Evolutionary conservation across 2,329 filamentous ascomycete genomes (phyloP), one percentile per base, ranked within the genome.

Genomic region (Endocalyx cinctus): DNA sequence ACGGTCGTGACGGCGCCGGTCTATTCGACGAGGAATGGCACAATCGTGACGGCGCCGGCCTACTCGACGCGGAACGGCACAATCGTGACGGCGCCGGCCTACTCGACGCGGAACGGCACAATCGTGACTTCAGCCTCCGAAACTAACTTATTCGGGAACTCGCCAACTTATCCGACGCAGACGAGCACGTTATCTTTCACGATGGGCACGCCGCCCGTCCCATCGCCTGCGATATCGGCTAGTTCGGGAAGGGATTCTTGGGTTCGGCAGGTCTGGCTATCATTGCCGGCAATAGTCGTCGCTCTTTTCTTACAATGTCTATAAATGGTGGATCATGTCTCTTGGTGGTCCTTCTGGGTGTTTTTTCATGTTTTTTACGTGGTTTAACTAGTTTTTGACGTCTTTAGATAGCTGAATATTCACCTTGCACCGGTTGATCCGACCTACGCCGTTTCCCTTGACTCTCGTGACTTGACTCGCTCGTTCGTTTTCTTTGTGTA

Each of bases 241-340:
- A n/a, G 31, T 34, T 8, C n/a, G 16, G 31, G 31, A 18, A 33
- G 25, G 17, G 25, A 34, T 14, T 25, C 17, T 6, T 27, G 22
- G 25, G 25, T 33, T 10, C 25, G 28, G 31, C 31, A 33, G 25
- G 31, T 33, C 12, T 33, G 31, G 31, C 13, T 10, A 11, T 27
- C 14, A 6, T 13, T 16, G 22, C 25, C 31, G 10, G 6, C 25
- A 17, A 28, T 19, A 17, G 25, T 11, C 17, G 25, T 34, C 25
- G 31, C 31, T 23, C 11, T 33, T 14, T 14, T 25, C 14, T 28
- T 34, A 10, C 23, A 12, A 17, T 34, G 11, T 34, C 25, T 33
- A 11, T 33, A 32, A 23, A 15, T 33, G 16, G 31, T 27, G 10
- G 25, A 12, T 11, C 22, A 18, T 25, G 22, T 13, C 16, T 34